Conservation (phyloP, 2,329 filamentous ascomycete species). For the Diaporthe vexans region DNA sequence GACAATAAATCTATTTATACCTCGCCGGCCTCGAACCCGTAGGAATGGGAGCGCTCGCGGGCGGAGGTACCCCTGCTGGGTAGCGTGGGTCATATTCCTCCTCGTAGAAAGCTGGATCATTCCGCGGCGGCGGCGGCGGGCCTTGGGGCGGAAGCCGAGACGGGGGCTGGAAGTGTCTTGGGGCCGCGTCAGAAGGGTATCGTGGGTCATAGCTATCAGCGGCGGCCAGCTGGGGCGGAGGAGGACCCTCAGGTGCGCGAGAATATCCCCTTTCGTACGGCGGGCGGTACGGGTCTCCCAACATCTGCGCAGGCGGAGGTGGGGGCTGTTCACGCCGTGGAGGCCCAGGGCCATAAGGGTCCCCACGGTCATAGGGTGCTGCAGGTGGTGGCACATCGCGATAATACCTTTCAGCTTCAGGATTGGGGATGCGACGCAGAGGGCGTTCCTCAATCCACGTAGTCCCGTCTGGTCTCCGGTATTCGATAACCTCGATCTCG, state of each 20-base stretch:
- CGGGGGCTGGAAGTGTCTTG: slow-evolving; percentile 33
- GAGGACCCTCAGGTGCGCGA: slow-evolving; percentile 28
- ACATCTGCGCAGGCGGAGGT: neutral
- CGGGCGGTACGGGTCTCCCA: slow-evolving; percentile 33
- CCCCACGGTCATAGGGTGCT: slow-evolving; percentile 34
- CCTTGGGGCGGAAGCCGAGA: slow-evolving; percentile 39
- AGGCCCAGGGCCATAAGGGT: slow-evolving; percentile 1
- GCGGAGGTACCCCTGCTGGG: slow-evolving; percentile 49
- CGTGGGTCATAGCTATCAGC: slow-evolving; percentile 41
- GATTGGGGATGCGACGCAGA: slow-evolving; percentile 49
- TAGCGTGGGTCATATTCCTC: slow-evolving; percentile 62
- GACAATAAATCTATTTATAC: slow-evolving; percentile 21
- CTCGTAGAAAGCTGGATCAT: slow-evolving; percentile 44
- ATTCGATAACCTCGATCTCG: slow-evolving; percentile 61
- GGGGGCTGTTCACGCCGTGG: slow-evolving; percentile 36
- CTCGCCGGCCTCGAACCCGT: slow-evolving; percentile 31
- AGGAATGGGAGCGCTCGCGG: slow-evolving; percentile 41
- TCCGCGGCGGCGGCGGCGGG: slow-evolving; percentile 26
- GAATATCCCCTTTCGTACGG: slow-evolving; percentile 36
- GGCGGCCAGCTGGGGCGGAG: slow-evolving; percentile 11
- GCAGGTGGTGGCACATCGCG: slow-evolving; percentile 32
- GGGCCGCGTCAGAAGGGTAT: slow-evolving; percentile 33
- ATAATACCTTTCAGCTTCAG: slow-evolving; percentile 47
- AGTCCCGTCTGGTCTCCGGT: slow-evolving; percentile 59
- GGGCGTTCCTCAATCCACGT: slow-evolving; percentile 61